phyloP scores from a whole-genome alignment of 441 rosid genomes.

The Euphorbia schlechtendalii region DNA sequence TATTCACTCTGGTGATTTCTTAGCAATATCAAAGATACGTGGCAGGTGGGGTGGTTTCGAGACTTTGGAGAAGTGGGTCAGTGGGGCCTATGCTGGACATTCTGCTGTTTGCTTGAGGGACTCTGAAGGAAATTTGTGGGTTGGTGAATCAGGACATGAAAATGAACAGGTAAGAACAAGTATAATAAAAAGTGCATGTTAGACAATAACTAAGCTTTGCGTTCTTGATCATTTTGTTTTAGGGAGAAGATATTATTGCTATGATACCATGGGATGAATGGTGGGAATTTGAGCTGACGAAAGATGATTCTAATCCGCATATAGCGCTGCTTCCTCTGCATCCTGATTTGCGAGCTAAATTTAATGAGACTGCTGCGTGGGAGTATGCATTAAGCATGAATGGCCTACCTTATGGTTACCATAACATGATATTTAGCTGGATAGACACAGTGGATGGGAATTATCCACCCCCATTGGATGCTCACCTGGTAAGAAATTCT shows the following conservation, averaged over 20 bases:
- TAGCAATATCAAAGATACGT: constrained; percentile 86
- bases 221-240: too few relatives aligned
- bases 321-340: constrained; percentile 89
- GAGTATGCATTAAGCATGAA: constrained; percentile 88
- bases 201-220: too few relatives aligned
- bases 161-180: constrained; percentile 88
- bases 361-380: constrained; percentile 94
- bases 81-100: constrained; percentile 96
- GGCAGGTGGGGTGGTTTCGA: constrained; percentile 99
- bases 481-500: constrained; percentile 58
- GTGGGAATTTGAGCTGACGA: constrained; percentile 57
- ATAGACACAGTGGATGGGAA: constrained; percentile 77
- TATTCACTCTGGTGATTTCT: constrained; percentile 85
- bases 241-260: constrained; percentile 86
- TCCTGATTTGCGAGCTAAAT: constrained; percentile 75
- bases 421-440: constrained; percentile 99
- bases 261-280: constrained; percentile 33
- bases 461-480: constrained; percentile 93
- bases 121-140: constrained; percentile 89
- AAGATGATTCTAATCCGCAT: constrained; percentile 85
- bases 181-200: too few relatives aligned
- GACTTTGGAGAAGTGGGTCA: constrained; percentile 97
- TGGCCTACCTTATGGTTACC: constrained; percentile 90
- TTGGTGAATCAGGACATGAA: constrained; percentile 93
- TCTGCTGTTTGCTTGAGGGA: constrained; percentile 83